Evolutionary conservation across 2,329 filamentous ascomycete genomes (phyloP).

Genomic region (Pseudocercospora macadamiae): DNA sequence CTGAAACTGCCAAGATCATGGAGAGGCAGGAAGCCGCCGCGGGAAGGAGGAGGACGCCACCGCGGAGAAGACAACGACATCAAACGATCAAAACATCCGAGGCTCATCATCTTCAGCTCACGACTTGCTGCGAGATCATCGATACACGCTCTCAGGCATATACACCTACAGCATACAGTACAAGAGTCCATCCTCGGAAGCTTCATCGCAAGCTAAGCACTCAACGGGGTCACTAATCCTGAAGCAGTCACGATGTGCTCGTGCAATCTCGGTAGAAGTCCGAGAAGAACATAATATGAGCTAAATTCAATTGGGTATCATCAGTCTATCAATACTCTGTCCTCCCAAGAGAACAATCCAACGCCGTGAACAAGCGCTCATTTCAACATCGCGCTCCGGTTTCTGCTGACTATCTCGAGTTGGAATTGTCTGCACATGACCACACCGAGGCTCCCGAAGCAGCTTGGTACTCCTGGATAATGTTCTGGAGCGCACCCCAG

Average conservation of each 20-base stretch:
- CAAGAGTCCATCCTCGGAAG: no score
- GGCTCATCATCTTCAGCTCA: no score
- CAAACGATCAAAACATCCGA: not conserved
- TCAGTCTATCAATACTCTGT: no score
- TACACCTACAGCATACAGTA: no score
- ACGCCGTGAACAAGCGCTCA: no score
- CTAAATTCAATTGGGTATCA: no score
- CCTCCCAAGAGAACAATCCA: no score
- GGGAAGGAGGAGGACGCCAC: not conserved
- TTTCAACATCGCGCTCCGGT: not conserved
- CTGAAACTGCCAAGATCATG: no score
- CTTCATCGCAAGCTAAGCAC: not conserved
- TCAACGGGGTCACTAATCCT: not conserved
- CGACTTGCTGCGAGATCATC: no score
- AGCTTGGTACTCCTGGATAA: constrained; percentile 41
- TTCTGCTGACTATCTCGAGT: not conserved
- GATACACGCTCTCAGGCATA: no score
- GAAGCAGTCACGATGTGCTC: not conserved
- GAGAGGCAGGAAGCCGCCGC: not conserved
- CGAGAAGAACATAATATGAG: no score
- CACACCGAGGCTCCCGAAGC: not conserved
- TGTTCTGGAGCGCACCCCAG: constrained; percentile 44
- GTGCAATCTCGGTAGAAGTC: not conserved
- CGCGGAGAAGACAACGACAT: not conserved
- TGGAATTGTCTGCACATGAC: constrained; percentile 8